A percentile compares a stretch with the other conserved stretches of the same genome.
phyloP scores from a whole-genome alignment of 129 eudicot species.

The Tagetes patula region DNA sequence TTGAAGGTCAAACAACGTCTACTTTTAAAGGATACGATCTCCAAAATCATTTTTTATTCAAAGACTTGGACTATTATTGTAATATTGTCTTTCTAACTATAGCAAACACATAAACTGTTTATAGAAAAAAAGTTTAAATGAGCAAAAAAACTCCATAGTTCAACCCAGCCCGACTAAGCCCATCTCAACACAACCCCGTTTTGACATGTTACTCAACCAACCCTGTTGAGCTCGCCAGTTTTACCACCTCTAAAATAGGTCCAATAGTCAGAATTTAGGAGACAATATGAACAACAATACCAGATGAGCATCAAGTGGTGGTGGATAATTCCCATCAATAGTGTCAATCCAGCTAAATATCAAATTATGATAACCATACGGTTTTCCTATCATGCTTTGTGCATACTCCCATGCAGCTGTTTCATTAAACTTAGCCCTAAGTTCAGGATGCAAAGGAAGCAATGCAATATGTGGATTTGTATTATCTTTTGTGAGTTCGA shows the following conservation, averaged over 20 bases:
- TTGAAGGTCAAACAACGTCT: background rate
- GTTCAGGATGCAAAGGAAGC: conserved; percentile 92
- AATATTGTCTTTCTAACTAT: background rate
- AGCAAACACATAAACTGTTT: background rate
- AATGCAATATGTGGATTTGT: conserved; percentile 90
- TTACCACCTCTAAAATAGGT: background rate
- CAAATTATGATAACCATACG: conserved; percentile 91
- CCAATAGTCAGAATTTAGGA: background rate
- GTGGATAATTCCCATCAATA: conserved; percentile 70
- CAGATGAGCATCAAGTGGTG: conserved; percentile 92
- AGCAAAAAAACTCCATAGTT: background rate
- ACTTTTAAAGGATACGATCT: background rate
- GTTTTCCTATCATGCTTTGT: conserved; percentile 64
- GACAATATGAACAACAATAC: conserved; percentile 34
- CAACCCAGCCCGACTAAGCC: background rate
- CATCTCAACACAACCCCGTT: background rate
- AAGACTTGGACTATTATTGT: background rate
- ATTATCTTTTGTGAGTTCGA: conserved; percentile 79
- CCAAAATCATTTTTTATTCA: background rate
- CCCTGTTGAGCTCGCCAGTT: background rate
- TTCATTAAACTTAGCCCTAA: conserved; percentile 75
- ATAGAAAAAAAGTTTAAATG: background rate
- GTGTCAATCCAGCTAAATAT: conserved; percentile 99
- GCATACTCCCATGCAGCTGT: conserved; percentile 99
- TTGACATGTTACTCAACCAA: background rate